Evolutionary conservation across 2,329 filamentous ascomycete species (phyloP).

Genomic region (Colletotrichum shisoi): DNA sequence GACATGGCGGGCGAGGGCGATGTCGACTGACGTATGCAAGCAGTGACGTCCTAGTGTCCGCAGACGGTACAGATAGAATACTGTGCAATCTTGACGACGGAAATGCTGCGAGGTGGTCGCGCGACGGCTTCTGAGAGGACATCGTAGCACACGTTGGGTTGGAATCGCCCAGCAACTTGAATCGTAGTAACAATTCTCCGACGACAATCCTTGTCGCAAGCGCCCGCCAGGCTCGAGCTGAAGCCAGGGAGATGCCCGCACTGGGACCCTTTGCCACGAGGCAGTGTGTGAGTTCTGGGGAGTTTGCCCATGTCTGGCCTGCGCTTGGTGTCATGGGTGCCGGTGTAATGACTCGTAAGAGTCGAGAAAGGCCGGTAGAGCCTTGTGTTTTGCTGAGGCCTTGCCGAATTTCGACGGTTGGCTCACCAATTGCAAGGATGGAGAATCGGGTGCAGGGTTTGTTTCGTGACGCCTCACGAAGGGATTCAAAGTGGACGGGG

Average conservation of each 20-base stretch:
- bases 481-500: conserved; percentile 14
- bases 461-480: conserved; percentile 6
- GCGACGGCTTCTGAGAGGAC: not conserved
- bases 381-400: conserved; percentile 13
- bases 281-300: conserved; percentile 18
- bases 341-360: conserved; percentile 34
- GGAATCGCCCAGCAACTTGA: conserved; percentile 22
- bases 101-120: not conserved
- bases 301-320: conserved; percentile 2
- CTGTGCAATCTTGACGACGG: not conserved
- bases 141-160: not conserved
- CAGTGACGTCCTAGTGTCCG: not conserved
- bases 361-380: conserved; percentile 23
- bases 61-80: not conserved
- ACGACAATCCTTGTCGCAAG: conserved; percentile 30
- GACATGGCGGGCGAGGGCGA: not conserved
- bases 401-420: conserved; percentile 3
- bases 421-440: conserved; percentile 25
- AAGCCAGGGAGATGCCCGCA: conserved; percentile 26
- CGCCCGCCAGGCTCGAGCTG: conserved; percentile 20
- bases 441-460: conserved; percentile 18
- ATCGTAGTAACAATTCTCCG: conserved; percentile 31
- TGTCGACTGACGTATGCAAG: conserved; percentile 11
- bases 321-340: conserved; percentile 12
- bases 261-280: conserved; percentile 34